phyloP scores from a whole-genome alignment of 2,329 filamentous ascomycete genomes.

The Sclerotinia spermophila region DNA sequence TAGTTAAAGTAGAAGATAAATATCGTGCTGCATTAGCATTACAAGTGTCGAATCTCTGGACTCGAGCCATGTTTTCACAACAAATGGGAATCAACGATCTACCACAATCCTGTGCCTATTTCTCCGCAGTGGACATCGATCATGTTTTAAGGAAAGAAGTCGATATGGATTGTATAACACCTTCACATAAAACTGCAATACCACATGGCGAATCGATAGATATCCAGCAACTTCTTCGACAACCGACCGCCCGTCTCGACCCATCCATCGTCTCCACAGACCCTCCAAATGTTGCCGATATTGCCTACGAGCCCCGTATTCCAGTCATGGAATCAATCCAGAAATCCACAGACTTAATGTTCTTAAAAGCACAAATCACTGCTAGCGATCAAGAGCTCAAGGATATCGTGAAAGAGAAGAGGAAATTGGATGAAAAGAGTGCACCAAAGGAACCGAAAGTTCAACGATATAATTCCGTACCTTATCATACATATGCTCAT shows the following conservation, averaged over 20 bases:
- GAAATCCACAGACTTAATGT: constrained; percentile 47
- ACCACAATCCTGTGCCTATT: constrained; percentile 91
- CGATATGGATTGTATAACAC: constrained; percentile 94
- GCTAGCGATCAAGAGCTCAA: constrained; percentile 69
- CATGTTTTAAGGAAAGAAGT: constrained; percentile 96
- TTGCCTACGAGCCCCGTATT: constrained; percentile 65
- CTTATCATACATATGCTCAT: constrained; percentile 16
- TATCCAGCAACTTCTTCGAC: constrained; percentile 72
- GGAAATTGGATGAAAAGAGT: constrained; percentile 32
- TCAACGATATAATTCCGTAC: not conserved
- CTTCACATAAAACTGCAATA: constrained; percentile 75
- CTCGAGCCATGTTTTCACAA: constrained; percentile 92
- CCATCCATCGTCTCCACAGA: constrained; percentile 54
- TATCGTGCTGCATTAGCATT: constrained; percentile 90
- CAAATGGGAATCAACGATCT: constrained; percentile 95
- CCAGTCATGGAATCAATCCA: constrained; percentile 77
- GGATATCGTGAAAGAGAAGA: constrained; percentile 61
- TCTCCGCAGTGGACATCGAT: constrained; percentile 93
- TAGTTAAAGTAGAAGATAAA: constrained; percentile 79
- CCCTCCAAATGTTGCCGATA: constrained; percentile 48
- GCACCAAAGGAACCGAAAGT: constrained; percentile 45
- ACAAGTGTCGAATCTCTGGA: constrained; percentile 94
- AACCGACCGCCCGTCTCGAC: constrained; percentile 65
- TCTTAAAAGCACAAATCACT: constrained; percentile 82
- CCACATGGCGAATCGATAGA: constrained; percentile 83